Conservation (phyloP, 345 rosid genomes). For the Lagerstroemia speciosa region DNA sequence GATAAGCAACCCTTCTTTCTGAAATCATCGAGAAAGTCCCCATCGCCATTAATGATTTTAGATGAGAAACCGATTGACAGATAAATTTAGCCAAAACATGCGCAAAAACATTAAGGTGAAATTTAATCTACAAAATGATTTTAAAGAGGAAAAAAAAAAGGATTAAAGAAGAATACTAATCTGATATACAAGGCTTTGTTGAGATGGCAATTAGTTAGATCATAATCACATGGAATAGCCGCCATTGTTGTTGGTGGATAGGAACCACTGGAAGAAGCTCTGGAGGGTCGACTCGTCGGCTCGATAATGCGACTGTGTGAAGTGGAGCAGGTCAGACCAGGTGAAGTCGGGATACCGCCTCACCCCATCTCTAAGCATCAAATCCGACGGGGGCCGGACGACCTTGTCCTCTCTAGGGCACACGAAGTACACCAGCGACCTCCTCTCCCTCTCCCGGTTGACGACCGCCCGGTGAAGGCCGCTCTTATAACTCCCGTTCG, state of each 20-base stretch:
- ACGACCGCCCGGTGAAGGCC: slow-evolving; percentile 66
- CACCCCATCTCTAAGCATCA: slow-evolving; percentile 20
- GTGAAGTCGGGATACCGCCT: slow-evolving; percentile 67
- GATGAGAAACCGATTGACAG: too few relatives aligned
- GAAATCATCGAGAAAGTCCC: too few relatives aligned
- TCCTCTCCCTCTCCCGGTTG: slow-evolving; percentile 39
- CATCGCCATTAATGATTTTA: too few relatives aligned
- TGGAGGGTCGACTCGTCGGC: slow-evolving; percentile 40
- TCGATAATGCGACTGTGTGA: slow-evolving; percentile 46
- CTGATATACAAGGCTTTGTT: not conserved
- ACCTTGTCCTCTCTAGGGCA: slow-evolving; percentile 46
- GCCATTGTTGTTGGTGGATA: not conserved
- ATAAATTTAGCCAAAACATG: too few relatives aligned
- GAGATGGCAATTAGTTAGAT: not conserved
- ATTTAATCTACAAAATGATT: too few relatives aligned
- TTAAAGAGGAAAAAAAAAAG: too few relatives aligned
- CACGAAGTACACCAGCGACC: slow-evolving; percentile 47
- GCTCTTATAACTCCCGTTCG: slow-evolving; percentile 56
- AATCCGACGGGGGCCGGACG: slow-evolving; percentile 49
- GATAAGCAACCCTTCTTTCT: too few relatives aligned
- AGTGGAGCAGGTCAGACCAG: slow-evolving; percentile 58
- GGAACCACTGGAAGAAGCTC: slow-evolving; percentile 33
- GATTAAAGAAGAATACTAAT: too few relatives aligned
- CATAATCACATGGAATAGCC: not conserved
- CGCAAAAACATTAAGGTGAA: too few relatives aligned